phyloP scores from a whole-genome alignment of 2,329 filamentous ascomycete species.

The Dactylellina sp. region DNA sequence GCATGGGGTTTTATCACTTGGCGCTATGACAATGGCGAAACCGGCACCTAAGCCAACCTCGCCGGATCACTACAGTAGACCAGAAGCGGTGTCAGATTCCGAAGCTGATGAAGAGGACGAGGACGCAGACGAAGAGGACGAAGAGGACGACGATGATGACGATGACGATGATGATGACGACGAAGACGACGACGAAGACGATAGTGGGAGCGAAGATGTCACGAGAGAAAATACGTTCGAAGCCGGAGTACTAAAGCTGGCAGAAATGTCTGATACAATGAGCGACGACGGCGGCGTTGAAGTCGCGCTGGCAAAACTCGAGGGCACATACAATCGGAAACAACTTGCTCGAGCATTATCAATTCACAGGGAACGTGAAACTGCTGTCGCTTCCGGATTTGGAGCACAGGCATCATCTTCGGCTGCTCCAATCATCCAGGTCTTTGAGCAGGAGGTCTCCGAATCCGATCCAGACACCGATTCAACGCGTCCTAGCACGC shows the following conservation, averaged over 20 bases:
- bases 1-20: conserved; percentile 59
- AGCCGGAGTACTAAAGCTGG: conserved; percentile 85
- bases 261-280: conserved; percentile 84
- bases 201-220: conserved; percentile 35
- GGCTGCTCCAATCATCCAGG: conserved; percentile 28
- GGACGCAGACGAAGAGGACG: conserved; percentile 19
- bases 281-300: conserved; percentile 88
- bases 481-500: conserved; percentile 27
- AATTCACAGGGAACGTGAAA: conserved; percentile 50
- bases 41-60: conserved; percentile 39
- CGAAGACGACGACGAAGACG: conserved; percentile 63
- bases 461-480: conserved; percentile 36
- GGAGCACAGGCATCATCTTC: conserved; percentile 23
- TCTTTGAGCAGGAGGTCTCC: conserved; percentile 43
- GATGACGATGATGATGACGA: conserved; percentile 59
- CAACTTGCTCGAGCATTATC: conserved; percentile 51
- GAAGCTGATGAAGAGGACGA: conserved; percentile 36
- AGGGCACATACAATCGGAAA: conserved; percentile 80
- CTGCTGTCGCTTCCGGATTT: conserved; percentile 7
- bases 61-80: conserved; percentile 20
- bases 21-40: conserved; percentile 59
- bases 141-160: conserved; percentile 19
- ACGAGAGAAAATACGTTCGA: conserved; percentile 76
- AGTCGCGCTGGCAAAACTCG: conserved; percentile 89
- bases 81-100: conserved; percentile 20